A percentile compares a stretch with the other conserved stretches of the same genome.
These are phyloP conservation scores for Cladorrhinum sp. DNA, from an alignment of 2,329 filamentous ascomycete genomes.

Conservation along the genomic window DNA sequence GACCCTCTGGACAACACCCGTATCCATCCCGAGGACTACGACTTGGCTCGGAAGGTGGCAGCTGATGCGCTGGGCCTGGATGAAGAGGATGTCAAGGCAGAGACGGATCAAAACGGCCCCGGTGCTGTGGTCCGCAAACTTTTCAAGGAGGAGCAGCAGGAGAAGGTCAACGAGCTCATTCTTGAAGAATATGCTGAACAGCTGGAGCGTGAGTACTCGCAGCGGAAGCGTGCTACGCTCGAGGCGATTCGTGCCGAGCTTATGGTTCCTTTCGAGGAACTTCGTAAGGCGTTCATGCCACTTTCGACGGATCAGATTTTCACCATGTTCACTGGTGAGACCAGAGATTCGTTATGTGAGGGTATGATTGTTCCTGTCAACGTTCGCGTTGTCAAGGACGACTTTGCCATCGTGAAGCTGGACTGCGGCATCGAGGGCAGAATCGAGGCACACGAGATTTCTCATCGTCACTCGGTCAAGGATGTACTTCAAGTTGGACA, in stretches of 20 bases:
- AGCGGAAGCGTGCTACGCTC: constrained; percentile 90
- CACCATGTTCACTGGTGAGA: constrained; percentile 95
- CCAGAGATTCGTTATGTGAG: constrained; percentile 73
- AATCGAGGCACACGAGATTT: constrained; percentile 78
- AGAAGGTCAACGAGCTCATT: constrained; percentile 93
- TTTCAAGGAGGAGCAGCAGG: constrained; percentile 90
- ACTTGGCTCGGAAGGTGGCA: constrained; percentile 96
- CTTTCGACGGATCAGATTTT: constrained; percentile 78
- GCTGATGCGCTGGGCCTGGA: constrained; percentile 94
- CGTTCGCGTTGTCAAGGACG: constrained; percentile 82
- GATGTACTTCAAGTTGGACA: constrained; percentile 76
- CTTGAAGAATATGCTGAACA: constrained; percentile 97
- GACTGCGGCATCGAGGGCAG: constrained; percentile 93
- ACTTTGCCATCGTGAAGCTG: constrained; percentile 89
- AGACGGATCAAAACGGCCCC: constrained; percentile 83
- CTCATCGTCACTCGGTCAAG: constrained; percentile 66
- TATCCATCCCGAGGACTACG: constrained; percentile 97
- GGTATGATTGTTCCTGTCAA: constrained; percentile 92
- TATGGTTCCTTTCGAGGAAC: constrained; percentile 88
- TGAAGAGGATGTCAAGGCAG: constrained; percentile 95
- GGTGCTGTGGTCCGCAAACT: constrained; percentile 91
- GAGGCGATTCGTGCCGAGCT: constrained; percentile 95
- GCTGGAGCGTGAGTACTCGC: constrained; percentile 86
- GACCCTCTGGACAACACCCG: constrained; percentile 96
- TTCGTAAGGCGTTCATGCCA: constrained; percentile 73